Percentiles rank a stretch among this genome's conserved stretches.
Evolutionary conservation across 176 grass and related monocot species (phyloP).

Genomic region (Dactylis glomerata): DNA sequence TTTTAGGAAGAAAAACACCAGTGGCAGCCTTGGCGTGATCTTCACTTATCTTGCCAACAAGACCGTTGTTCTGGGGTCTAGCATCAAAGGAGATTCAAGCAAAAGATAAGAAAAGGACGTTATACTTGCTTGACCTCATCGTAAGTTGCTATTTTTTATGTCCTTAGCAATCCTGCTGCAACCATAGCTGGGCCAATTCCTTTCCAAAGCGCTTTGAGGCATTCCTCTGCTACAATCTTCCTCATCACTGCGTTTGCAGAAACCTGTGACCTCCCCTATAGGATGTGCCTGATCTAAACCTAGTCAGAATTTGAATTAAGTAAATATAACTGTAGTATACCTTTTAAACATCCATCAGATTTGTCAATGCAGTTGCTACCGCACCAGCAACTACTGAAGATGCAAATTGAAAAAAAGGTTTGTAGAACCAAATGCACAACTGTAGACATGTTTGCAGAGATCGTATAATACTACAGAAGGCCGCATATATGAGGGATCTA

Average conservation of each 20-base stretch:
- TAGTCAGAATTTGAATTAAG: conserved; percentile 1
- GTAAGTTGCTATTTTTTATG: no score
- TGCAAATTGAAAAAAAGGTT: conserved; percentile 77
- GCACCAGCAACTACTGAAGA: conserved; percentile 68
- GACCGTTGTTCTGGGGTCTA: no score
- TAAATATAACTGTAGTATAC: conserved; percentile 33
- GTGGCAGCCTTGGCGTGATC: no score
- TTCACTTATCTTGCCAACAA: no score
- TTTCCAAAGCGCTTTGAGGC: conserved; percentile 84
- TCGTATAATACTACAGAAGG: conserved; percentile 84
- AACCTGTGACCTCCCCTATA: conserved; percentile 72
- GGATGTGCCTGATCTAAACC: neutral
- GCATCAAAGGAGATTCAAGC: no score
- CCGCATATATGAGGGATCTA: conserved; percentile 83
- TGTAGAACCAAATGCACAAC: conserved; percentile 71
- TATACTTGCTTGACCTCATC: no score
- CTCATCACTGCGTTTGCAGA: conserved; percentile 55
- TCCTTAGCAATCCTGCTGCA: no score
- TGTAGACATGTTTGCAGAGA: conserved; percentile 72
- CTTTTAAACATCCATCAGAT: conserved; percentile 84
- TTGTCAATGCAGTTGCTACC: conserved; percentile 79
- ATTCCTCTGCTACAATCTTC: conserved; percentile 68
- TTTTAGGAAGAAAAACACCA: no score
- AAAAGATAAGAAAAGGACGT: no score
- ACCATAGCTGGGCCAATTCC: conserved; percentile 93